A percentile compares a stretch with the other conserved stretches of the same genome.
These are phyloP conservation scores for Leptographium radiaticola DNA, from an alignment of 2,329 filamentous ascomycete genomes.

Conservation along the genomic window DNA sequence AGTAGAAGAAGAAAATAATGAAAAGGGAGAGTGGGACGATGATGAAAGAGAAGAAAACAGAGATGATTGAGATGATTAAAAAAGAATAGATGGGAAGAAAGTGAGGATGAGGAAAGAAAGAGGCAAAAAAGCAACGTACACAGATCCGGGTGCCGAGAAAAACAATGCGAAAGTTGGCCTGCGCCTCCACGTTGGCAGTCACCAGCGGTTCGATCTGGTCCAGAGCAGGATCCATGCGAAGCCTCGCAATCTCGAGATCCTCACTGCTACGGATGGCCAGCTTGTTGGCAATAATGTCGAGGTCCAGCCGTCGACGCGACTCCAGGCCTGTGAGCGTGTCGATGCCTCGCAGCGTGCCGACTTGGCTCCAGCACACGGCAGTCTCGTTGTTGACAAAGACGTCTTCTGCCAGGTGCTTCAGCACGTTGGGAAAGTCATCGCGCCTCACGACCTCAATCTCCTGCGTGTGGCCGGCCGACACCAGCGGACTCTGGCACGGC, in stretches of 20 bases:
- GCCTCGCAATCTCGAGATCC: slow-evolving; percentile 5
- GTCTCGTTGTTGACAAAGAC: slow-evolving; percentile 6
- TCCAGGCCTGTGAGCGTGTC: slow-evolving; percentile 9
- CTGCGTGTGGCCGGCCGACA: background rate
- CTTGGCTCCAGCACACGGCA: slow-evolving; percentile 5
- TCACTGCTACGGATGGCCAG: slow-evolving; percentile 1
- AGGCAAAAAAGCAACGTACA: slow-evolving; percentile 4
- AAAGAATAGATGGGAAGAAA: too few species aligned
- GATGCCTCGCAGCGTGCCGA: slow-evolving; percentile 5
- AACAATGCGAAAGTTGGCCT: slow-evolving; percentile 7
- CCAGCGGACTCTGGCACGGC: background rate
- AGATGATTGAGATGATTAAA: too few species aligned
- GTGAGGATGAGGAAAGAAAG: too few species aligned
- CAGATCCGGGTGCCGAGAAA: slow-evolving; percentile 11
- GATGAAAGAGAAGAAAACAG: too few species aligned
- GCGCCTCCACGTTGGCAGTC: slow-evolving; percentile 4
- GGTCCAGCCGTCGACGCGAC: slow-evolving; percentile 6
- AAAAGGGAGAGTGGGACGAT: too few species aligned
- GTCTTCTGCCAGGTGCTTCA: background rate
- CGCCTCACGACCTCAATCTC: slow-evolving; percentile 1
- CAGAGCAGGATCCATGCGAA: slow-evolving; percentile 1
- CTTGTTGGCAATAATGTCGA: slow-evolving; percentile 4
- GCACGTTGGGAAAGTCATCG: background rate
- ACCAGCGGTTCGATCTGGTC: slow-evolving; percentile 6
- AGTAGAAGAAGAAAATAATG: background rate